Conservation (phyloP, 768 basidiomycete species). For the Leucosporidium scottii region DNA sequence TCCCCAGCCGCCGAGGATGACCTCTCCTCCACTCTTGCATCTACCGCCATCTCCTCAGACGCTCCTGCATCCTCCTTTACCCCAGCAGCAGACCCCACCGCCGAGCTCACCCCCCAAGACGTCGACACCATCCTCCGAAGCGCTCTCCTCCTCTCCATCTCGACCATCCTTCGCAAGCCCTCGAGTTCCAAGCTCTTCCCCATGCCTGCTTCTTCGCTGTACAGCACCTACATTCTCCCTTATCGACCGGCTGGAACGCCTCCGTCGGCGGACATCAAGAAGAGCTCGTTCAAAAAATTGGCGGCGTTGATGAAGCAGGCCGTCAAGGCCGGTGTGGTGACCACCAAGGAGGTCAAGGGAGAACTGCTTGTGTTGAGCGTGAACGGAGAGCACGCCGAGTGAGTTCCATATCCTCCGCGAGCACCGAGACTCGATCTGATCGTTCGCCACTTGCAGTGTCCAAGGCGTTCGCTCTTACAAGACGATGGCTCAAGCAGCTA, state of each 20-base stretch:
- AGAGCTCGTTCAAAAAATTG: conserved; percentile 23
- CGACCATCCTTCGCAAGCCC: background rate
- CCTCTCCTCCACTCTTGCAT: too few relatives aligned
- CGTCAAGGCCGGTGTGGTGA: background rate
- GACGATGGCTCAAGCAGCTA: conserved; percentile 2
- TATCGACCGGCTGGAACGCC: conserved; percentile 13
- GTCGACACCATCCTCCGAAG: conserved; percentile 15
- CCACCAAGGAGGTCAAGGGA: conserved; percentile 23
- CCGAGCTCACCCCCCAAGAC: background rate
- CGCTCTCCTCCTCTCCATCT: conserved; percentile 19
- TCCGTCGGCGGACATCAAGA: conserved; percentile 15
- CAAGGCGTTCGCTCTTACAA: background rate
- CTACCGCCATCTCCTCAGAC: too few relatives aligned
- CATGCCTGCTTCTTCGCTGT: conserved; percentile 26
- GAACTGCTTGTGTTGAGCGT: conserved; percentile 21
- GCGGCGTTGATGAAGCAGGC: conserved; percentile 15
- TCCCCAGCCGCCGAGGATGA: too few relatives aligned
- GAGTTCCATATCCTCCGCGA: background rate
- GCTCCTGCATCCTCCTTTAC: background rate
- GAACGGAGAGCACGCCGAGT: conserved; percentile 15
- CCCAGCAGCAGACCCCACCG: background rate
- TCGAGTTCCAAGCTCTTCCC: conserved; percentile 11
- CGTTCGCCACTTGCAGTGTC: background rate
- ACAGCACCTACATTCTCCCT: conserved; percentile 22
- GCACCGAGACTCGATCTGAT: background rate